A percentile compares a stretch with the other conserved stretches of the same genome.
phyloP scores from a whole-genome alignment of 352 stramenopile species.

The Phytophthora crassamura region DNA sequence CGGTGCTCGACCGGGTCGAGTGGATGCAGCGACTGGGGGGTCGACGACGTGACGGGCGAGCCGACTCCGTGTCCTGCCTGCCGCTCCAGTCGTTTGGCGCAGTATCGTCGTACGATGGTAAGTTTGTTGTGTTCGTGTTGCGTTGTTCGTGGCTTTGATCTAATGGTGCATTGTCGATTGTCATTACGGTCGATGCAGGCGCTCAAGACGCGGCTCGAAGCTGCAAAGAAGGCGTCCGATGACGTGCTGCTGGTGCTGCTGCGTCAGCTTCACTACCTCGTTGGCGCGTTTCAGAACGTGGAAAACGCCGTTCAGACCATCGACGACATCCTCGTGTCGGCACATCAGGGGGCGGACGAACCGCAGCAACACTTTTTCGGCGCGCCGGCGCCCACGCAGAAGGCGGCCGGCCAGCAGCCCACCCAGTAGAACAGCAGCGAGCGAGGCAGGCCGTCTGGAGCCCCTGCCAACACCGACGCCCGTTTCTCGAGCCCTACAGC shows the following conservation, averaged over 20 bases:
- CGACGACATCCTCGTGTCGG: slow-evolving; percentile 61
- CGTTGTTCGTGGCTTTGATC: neutral
- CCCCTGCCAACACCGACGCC: slow-evolving; percentile 12
- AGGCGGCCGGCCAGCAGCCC: slow-evolving; percentile 26
- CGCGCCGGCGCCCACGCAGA: slow-evolving; percentile 21
- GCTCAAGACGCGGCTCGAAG: slow-evolving; percentile 54
- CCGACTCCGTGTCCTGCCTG: slow-evolving; percentile 45
- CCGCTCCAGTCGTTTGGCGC: slow-evolving; percentile 57
- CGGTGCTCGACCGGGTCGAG: slow-evolving; percentile 48
- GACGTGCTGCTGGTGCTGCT: slow-evolving; percentile 61
- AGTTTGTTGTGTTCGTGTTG: slow-evolving; percentile 13
- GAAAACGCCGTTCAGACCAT: slow-evolving; percentile 66
- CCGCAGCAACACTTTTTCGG: slow-evolving; percentile 25
- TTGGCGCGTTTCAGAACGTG: slow-evolving; percentile 76
- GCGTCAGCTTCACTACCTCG: slow-evolving; percentile 78
- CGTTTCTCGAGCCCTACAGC: neutral
- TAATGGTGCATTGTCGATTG: slow-evolving; percentile 19
- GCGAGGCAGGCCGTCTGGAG: slow-evolving; percentile 1
- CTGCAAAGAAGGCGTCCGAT: slow-evolving; percentile 43
- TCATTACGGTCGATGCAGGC: slow-evolving; percentile 41
- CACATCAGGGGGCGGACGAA: slow-evolving; percentile 42
- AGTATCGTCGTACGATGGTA: slow-evolving; percentile 68
- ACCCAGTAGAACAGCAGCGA: slow-evolving; percentile 42
- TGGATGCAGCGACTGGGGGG: slow-evolving; percentile 23
- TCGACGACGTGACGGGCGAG: slow-evolving; percentile 37